phyloP scores from a whole-genome alignment of 208 protist species.

The Acanthamoeba healyi region DNA sequence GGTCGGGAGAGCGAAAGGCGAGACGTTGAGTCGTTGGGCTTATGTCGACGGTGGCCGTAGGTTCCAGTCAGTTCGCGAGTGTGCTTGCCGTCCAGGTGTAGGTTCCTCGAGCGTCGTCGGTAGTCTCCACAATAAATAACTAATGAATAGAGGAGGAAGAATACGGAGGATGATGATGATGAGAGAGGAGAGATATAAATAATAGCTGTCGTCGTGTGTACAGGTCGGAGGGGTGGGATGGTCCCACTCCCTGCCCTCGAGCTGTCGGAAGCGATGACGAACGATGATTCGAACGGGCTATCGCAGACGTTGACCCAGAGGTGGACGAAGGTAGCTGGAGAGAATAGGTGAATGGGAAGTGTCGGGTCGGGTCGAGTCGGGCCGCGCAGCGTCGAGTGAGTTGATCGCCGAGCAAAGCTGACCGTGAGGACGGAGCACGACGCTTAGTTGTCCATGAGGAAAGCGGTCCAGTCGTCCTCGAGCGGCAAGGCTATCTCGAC shows the following conservation, averaged over 20 bases:
- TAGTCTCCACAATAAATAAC: background rate
- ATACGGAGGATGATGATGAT: background rate
- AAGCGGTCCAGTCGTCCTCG: conserved; percentile 64
- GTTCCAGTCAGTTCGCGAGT: background rate
- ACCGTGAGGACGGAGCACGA: background rate
- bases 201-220: conserved; percentile 4
- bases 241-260: too few relatives aligned
- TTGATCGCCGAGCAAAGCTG: too few relatives aligned
- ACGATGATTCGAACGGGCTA: background rate
- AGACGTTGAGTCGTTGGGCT: background rate
- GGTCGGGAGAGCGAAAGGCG: background rate
- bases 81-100: background rate
- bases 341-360: background rate
- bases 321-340: background rate
- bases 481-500: conserved; percentile 63
- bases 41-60: background rate
- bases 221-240: background rate
- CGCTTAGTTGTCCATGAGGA: conserved; percentile 48
- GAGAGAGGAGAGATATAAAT: background rate
- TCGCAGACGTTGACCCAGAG: background rate
- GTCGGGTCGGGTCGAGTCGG: too few relatives aligned
- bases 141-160: background rate
- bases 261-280: background rate
- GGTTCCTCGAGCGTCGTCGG: background rate
- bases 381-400: too few relatives aligned